These are phyloP conservation scores for Stachybotrys echinatus DNA, from an alignment of 2,329 filamentous ascomycete species.

Conservation along the genomic window DNA sequence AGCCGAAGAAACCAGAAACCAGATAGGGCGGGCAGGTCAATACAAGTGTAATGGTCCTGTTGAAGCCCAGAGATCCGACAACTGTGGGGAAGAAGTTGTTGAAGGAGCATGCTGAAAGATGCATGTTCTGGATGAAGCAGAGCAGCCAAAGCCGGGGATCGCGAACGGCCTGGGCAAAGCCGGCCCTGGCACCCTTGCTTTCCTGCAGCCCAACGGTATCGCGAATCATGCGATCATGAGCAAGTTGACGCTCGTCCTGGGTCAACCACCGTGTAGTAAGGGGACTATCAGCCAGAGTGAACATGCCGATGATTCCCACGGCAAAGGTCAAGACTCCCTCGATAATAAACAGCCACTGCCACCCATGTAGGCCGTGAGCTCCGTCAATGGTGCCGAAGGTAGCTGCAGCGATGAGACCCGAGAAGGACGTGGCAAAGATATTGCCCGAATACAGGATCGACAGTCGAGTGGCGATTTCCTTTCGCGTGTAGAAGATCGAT, in stretches of 20 bases:
- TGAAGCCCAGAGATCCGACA: slow-evolving; percentile 1
- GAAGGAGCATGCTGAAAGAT: slow-evolving; percentile 17
- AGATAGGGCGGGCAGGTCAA: slow-evolving; percentile 32
- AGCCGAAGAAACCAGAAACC: slow-evolving; percentile 34
- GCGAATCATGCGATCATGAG: slow-evolving; percentile 30
- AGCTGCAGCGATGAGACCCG: slow-evolving; percentile 37
- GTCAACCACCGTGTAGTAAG: slow-evolving; percentile 29
- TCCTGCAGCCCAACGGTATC: slow-evolving; percentile 22
- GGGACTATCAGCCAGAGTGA: slow-evolving; percentile 30
- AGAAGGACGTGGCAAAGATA: slow-evolving; percentile 30
- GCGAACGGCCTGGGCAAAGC: slow-evolving; percentile 16
- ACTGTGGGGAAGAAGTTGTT: slow-evolving; percentile 14
- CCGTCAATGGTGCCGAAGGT: slow-evolving; percentile 28
- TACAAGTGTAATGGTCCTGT: slow-evolving; percentile 1
- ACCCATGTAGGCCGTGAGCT: slow-evolving; percentile 16
- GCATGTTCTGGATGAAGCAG: slow-evolving; percentile 21
- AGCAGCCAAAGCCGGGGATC: slow-evolving; percentile 22
- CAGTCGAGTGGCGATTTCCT: slow-evolving; percentile 37
- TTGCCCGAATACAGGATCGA: slow-evolving; percentile 39
- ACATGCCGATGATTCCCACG: slow-evolving; percentile 22
- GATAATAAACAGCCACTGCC: slow-evolving; percentile 28
- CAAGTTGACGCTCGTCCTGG: slow-evolving; percentile 31
- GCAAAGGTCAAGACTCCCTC: slow-evolving; percentile 21
- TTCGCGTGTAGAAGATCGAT: slow-evolving; percentile 49
- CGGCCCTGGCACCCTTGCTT: slow-evolving; percentile 29